These are phyloP conservation scores for Lophiotrema nucula DNA, from an alignment of 495 filamentous ascomycete genomes.

Conservation along the genomic window DNA sequence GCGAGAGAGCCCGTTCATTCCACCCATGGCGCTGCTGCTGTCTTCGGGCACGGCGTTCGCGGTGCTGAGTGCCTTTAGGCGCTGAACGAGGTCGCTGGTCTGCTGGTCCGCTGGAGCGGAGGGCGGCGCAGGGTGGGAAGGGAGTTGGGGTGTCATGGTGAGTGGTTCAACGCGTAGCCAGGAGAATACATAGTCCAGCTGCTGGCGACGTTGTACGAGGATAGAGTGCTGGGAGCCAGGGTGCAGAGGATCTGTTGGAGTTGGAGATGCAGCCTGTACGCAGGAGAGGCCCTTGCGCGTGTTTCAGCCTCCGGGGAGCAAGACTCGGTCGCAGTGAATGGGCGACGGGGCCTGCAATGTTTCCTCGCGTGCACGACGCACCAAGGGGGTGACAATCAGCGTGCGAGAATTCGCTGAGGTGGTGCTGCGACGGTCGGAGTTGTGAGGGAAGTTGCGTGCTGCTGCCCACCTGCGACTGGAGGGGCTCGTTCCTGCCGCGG, in stretches of 20 bases:
- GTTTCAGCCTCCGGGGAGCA: conserved; percentile 18
- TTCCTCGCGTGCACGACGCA: neutral
- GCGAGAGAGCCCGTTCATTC: conserved; percentile 12
- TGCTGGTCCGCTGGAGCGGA: neutral
- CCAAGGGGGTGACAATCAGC: conserved; percentile 15
- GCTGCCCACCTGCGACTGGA: too few relatives aligned
- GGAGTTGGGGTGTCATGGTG: conserved; percentile 19
- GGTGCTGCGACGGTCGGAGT: too few relatives aligned
- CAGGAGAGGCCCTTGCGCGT: conserved; percentile 22
- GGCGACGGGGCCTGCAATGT: conserved; percentile 11
- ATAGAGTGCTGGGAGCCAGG: neutral
- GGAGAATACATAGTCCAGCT: conserved; percentile 24
- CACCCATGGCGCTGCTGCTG: conserved; percentile 1
- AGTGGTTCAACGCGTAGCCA: neutral
- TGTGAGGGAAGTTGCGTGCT: too few relatives aligned
- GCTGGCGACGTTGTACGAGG: neutral
- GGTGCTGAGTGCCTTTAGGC: conserved; percentile 13
- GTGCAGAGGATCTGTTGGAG: conserved; percentile 3
- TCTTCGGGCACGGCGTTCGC: neutral
- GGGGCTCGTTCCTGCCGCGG: too few relatives aligned
- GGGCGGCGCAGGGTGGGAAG: neutral
- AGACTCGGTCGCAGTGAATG: conserved; percentile 8
- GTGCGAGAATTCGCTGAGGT: too few relatives aligned
- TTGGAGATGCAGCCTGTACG: conserved; percentile 4
- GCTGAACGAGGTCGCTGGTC: conserved; percentile 16